phyloP scores from a whole-genome alignment of 164 flowering plant genomes.

The Piper betle region DNA sequence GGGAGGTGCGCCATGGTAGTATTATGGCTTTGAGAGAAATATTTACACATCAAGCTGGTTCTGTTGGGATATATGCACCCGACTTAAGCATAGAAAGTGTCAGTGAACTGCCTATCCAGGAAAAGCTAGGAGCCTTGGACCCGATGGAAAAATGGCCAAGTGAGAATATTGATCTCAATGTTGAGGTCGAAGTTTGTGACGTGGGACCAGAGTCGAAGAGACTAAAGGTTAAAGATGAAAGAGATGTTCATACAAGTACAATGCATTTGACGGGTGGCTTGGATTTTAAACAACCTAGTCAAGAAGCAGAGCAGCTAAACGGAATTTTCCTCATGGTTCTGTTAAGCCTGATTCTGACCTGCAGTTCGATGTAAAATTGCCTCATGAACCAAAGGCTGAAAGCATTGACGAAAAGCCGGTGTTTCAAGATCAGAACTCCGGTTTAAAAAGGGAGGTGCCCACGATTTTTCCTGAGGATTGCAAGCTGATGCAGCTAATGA shows the following conservation, averaged over 20 bases:
- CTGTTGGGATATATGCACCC: constrained; percentile 57
- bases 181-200: constrained; percentile 40
- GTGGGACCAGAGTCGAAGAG: constrained; percentile 44
- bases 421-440: constrained; percentile 16
- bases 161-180: constrained; percentile 58
- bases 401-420: constrained; percentile 11
- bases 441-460: constrained; percentile 12
- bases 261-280: constrained; percentile 8
- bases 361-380: constrained; percentile 7
- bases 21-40: constrained; percentile 95
- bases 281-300: constrained; percentile 22
- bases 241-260: constrained; percentile 10
- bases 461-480: constrained; percentile 28
- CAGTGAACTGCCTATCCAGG: constrained; percentile 18
- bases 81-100: constrained; percentile 31
- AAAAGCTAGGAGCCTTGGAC: constrained; percentile 2
- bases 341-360: constrained; percentile 41
- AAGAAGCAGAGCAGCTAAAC: constrained; percentile 17
- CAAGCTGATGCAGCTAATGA: constrained; percentile 51
- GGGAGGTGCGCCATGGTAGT: constrained; percentile 99
- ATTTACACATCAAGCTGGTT: constrained; percentile 76
- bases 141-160: constrained; percentile 37
- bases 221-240: constrained; percentile 33
- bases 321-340: constrained; percentile 21
- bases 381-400: constrained; percentile 15